phyloP scores from a whole-genome alignment of 2,329 filamentous ascomycete species.

The Paecilomyces sp. region DNA sequence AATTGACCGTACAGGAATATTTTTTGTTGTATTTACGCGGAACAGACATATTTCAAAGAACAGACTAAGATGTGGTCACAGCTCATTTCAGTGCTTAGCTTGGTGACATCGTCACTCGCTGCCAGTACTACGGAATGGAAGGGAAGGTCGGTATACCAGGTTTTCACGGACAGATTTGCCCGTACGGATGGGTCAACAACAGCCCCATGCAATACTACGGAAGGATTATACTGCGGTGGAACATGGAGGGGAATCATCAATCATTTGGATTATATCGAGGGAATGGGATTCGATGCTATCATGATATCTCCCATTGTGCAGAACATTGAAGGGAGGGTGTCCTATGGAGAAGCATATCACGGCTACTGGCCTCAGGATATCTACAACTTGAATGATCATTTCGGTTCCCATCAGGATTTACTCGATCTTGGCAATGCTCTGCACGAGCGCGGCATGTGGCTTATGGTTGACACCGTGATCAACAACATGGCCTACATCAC shows the following conservation, averaged over 20 bases:
- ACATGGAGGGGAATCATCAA: constrained; percentile 44
- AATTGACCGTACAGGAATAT: background rate
- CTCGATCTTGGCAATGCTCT: constrained; percentile 38
- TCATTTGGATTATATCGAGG: constrained; percentile 45
- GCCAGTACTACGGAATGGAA: constrained; percentile 30
- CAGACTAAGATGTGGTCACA: background rate
- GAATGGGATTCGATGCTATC: constrained; percentile 43
- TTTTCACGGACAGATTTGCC: constrained; percentile 42
- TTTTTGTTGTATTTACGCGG: background rate
- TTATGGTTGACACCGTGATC: constrained; percentile 48
- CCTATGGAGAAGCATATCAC: constrained; percentile 43
- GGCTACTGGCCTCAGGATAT: constrained; percentile 46
- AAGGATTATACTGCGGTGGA: constrained; percentile 42
- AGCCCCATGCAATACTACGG: constrained; percentile 21
- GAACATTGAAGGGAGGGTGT: constrained; percentile 29
- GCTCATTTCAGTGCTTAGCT: background rate
- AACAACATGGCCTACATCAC: constrained; percentile 40
- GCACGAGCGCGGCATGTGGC: constrained; percentile 42
- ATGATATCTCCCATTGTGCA: constrained; percentile 36
- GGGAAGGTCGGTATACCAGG: constrained; percentile 38
- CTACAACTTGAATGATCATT: constrained; percentile 42
- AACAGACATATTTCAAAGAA: background rate
- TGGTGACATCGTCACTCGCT: constrained; percentile 8
- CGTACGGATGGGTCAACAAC: constrained; percentile 31
- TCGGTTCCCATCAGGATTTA: constrained; percentile 42